These are phyloP conservation scores for Wickerhamomyces sp. DNA, from an alignment of 1,139 yeast genomes.

Conservation along the genomic window DNA sequence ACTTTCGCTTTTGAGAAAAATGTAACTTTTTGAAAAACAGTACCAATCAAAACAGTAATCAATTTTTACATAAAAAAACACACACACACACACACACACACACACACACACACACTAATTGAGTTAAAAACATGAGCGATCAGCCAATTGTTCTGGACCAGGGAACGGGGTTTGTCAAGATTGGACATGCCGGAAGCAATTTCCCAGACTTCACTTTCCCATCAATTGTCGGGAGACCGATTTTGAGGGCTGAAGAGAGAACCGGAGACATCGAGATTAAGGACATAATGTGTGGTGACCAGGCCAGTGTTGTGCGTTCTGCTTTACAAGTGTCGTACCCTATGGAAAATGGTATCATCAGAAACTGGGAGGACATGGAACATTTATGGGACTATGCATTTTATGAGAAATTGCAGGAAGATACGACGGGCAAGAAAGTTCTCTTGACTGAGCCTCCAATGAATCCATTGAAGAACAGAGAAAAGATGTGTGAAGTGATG, in stretches of 20 bases:
- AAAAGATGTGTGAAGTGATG: constrained; percentile 95
- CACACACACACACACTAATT: too few relatives aligned
- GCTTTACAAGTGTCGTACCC: constrained; percentile 91
- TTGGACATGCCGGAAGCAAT: constrained; percentile 95
- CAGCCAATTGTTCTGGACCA: constrained; percentile 75
- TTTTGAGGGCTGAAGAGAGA: constrained; percentile 93
- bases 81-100: too few relatives aligned
- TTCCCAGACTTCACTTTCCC: constrained; percentile 99
- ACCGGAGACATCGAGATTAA: constrained; percentile 67
- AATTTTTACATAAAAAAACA: too few relatives aligned
- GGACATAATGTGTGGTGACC: constrained; percentile 97
- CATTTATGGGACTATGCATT: constrained; percentile 98
- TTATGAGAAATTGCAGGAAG: constrained; percentile 80
- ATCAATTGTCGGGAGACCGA: constrained; percentile 96
- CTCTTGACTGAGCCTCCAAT: constrained; percentile 95
- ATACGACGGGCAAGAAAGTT: constrained; percentile 75
- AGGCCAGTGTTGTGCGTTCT: constrained; percentile 88
- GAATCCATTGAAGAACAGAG: constrained; percentile 93
- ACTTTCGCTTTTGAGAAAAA: too few relatives aligned
- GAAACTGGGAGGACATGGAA: constrained; percentile 98
- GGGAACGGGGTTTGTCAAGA: constrained; percentile 96
- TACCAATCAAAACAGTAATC: too few relatives aligned
- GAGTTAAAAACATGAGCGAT: constrained; percentile 17
- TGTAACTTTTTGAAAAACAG: too few relatives aligned
- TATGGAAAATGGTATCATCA: constrained; percentile 97